A percentile compares a stretch with the other conserved stretches of the same genome.
Conservation (phyloP, 257 asterid species). For the Solanum sejunctum region DNA sequence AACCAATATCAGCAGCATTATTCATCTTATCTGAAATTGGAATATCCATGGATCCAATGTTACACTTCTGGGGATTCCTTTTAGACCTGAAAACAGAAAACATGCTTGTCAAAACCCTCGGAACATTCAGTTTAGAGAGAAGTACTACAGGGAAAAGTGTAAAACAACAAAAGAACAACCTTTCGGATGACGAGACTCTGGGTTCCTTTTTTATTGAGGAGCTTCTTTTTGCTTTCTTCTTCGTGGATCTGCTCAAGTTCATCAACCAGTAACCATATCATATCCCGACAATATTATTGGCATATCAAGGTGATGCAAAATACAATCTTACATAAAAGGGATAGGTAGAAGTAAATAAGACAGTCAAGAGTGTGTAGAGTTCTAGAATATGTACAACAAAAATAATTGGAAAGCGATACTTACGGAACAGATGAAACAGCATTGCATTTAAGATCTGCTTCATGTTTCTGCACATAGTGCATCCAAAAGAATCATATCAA, state of each 20-base stretch:
- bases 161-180: neutral
- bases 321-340: neutral
- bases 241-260: neutral
- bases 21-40: too few species aligned
- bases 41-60: too few species aligned
- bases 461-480: constrained; percentile 6
- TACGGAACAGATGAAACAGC: constrained; percentile 9
- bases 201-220: neutral
- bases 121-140: too few species aligned
- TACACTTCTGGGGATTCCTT: too few species aligned
- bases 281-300: neutral
- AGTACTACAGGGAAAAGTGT: too few species aligned
- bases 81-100: too few species aligned
- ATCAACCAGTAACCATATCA: neutral
- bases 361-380: neutral
- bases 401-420: neutral
- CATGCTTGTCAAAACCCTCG: too few species aligned
- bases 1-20: too few species aligned
- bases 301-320: neutral
- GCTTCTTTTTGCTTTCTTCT: neutral
- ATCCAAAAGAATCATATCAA: constrained; percentile 4
- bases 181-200: neutral
- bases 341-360: neutral
- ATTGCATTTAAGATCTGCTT: neutral
- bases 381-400: neutral